Evolutionary conservation across 768 basidiomycete species (phyloP), one percentile per base, ranked within the genome.

Genomic region (Podaxis carcinomalis): DNA sequence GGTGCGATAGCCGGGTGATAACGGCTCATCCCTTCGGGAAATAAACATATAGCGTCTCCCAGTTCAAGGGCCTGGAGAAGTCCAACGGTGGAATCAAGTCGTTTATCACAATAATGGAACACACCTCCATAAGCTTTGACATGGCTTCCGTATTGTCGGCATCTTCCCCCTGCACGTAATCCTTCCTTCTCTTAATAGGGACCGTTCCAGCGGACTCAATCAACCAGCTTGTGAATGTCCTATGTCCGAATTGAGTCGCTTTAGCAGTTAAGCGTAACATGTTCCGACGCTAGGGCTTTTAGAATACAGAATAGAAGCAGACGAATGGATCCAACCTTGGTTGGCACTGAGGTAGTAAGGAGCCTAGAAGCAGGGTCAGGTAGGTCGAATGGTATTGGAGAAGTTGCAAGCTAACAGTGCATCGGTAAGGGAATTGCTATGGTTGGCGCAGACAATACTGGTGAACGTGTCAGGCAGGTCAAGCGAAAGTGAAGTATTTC

Each of bases 1-100:
- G 93, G 91, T 3, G 92, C 90, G 56, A 95, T 89, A n/a, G 83
- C 86, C 0, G 93, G 91, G 65, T 91, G 89, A 71, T 88, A 95
- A 47, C 92, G 79, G 67, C 90, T 92, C 75, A 87, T 82, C 1
- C 93, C 94, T 74, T 95, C 93, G 2, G 93, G 92, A 66, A 94
- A 94, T 57, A 94, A 66, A 68, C 90, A 93, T 2, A 92, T 81
- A 14, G 90, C 89, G 68, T 92, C 90, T 7, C 92, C 92, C 9
- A 76, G 62, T 68, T 90, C 89, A 35, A 93, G 74, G 3, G 88
- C 90, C 90, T 93, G 51, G 56, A 27, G 51, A 63, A 35, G 61
- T 57, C 61, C 55, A 63, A 62, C 51, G 21, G 56, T 44, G 52
- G 37, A 51, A 55, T 16, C 19, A 19, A 36, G 14, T 37, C 14